phyloP scores from a whole-genome alignment of 768 basidiomycete species.

The Termitomyces titanicus region DNA sequence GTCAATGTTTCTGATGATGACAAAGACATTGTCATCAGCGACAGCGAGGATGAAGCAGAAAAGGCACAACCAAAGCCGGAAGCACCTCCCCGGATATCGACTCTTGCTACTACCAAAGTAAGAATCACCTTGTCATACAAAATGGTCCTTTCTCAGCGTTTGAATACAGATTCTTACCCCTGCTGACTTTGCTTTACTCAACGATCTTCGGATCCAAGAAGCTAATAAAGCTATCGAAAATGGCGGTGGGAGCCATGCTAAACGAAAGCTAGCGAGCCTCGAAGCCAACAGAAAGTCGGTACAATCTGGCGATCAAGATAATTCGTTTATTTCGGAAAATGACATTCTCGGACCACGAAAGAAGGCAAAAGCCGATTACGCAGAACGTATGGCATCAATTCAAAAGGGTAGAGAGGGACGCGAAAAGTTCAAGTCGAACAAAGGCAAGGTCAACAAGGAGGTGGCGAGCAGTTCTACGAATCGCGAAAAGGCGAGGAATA shows the following conservation, averaged over 20 bases:
- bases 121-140: slow-evolving; percentile 1
- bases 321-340: slow-evolving; percentile 77
- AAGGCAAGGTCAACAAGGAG: slow-evolving; percentile 89
- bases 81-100: slow-evolving; percentile 46
- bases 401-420: slow-evolving; percentile 92
- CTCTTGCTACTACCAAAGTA: slow-evolving; percentile 80
- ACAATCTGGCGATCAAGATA: slow-evolving; percentile 41
- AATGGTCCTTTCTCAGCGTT: not conserved
- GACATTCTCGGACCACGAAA: slow-evolving; percentile 94
- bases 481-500: slow-evolving; percentile 88
- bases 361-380: slow-evolving; percentile 90
- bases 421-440: slow-evolving; percentile 87
- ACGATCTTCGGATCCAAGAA: slow-evolving; percentile 82
- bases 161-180: slow-evolving; percentile 87
- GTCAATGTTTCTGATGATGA: slow-evolving; percentile 74
- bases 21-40: slow-evolving; percentile 71
- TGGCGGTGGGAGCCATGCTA: slow-evolving; percentile 71
- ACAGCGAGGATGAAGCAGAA: slow-evolving; percentile 79
- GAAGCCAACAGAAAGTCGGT: slow-evolving; percentile 66
- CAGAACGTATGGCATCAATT: slow-evolving; percentile 88
- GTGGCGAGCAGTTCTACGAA: slow-evolving; percentile 85
- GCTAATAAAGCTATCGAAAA: slow-evolving; percentile 66
- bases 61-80: slow-evolving; percentile 38
- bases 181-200: slow-evolving; percentile 90
- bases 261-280: slow-evolving; percentile 83